Evolutionary conservation across 208 protist species (phyloP).

Genomic region (Wallacemonas rigidus): DNA sequence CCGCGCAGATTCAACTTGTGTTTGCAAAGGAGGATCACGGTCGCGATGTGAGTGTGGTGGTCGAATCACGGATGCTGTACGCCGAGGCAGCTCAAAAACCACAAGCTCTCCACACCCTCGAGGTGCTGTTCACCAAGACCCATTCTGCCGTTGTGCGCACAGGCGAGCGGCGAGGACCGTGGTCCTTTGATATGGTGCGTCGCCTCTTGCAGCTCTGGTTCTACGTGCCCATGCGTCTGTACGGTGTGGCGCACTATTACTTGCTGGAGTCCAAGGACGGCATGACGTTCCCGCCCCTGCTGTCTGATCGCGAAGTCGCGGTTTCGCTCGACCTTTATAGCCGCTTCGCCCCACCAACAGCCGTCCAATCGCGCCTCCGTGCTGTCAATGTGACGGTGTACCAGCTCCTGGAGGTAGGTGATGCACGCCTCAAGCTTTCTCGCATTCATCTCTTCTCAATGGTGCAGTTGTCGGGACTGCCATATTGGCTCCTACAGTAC

Average conservation of each 20-base stretch:
- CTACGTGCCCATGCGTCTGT: slow-evolving; percentile 34
- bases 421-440: slow-evolving; percentile 34
- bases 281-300: slow-evolving; percentile 45
- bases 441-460: slow-evolving; percentile 56
- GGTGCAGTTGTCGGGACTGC: slow-evolving; percentile 54
- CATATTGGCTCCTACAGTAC: slow-evolving; percentile 55
- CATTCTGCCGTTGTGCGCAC: slow-evolving; percentile 51
- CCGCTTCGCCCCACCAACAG: slow-evolving; percentile 58
- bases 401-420: slow-evolving; percentile 25
- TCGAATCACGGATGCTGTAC: slow-evolving; percentile 63
- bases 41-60: slow-evolving; percentile 52
- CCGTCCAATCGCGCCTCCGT: slow-evolving; percentile 59
- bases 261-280: slow-evolving; percentile 24
- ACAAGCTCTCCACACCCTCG: slow-evolving; percentile 37
- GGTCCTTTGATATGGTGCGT: slow-evolving; percentile 16
- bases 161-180: slow-evolving; percentile 21
- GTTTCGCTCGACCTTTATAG: slow-evolving; percentile 63
- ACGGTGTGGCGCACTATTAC: slow-evolving; percentile 24
- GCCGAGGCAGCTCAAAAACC: slow-evolving; percentile 36
- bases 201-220: slow-evolving; percentile 30
- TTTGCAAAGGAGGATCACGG: slow-evolving; percentile 51
- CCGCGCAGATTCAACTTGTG: slow-evolving; percentile 59
- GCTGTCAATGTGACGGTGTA: slow-evolving; percentile 81
- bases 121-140: slow-evolving; percentile 55
- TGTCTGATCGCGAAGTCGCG: slow-evolving; percentile 45